These are phyloP conservation scores for Amborella trichopoda DNA, from an alignment of 164 flowering plant genomes.

Conservation along the genomic window DNA sequence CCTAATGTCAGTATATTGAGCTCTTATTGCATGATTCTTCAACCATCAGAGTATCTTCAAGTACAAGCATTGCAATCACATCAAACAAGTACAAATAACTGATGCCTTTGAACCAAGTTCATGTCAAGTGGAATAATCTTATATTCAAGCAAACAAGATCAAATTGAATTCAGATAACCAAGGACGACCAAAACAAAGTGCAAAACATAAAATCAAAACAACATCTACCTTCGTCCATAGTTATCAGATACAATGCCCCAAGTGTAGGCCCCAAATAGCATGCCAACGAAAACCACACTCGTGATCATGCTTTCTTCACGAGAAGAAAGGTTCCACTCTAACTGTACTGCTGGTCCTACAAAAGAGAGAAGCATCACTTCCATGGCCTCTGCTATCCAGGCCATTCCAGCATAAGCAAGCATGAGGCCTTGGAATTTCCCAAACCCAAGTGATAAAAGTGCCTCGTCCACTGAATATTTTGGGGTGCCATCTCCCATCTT, in stretches of 20 bases:
- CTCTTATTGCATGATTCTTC: no score
- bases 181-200: no score
- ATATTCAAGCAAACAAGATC: no score
- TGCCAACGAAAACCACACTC: slow-evolving; percentile 81
- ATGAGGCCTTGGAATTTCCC: slow-evolving; percentile 68
- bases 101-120: no score
- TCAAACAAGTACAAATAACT: no score
- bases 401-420: slow-evolving; percentile 84
- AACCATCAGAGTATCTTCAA: no score
- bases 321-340: slow-evolving; percentile 68
- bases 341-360: slow-evolving; percentile 74
- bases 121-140: no score
- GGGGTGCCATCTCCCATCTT: slow-evolving; percentile 38
- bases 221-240: slow-evolving; percentile 72
- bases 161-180: no score
- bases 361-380: slow-evolving; percentile 95
- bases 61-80: no score
- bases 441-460: slow-evolving; percentile 56
- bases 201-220: no score
- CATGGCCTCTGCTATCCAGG: slow-evolving; percentile 86
- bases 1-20: no score
- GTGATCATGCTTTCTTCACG: slow-evolving; percentile 62
- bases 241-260: slow-evolving; percentile 89
- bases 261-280: slow-evolving; percentile 82
- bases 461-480: slow-evolving; percentile 69